phyloP scores from a whole-genome alignment of 257 asterid genomes.

The Parsonsia alboflavescens region DNA sequence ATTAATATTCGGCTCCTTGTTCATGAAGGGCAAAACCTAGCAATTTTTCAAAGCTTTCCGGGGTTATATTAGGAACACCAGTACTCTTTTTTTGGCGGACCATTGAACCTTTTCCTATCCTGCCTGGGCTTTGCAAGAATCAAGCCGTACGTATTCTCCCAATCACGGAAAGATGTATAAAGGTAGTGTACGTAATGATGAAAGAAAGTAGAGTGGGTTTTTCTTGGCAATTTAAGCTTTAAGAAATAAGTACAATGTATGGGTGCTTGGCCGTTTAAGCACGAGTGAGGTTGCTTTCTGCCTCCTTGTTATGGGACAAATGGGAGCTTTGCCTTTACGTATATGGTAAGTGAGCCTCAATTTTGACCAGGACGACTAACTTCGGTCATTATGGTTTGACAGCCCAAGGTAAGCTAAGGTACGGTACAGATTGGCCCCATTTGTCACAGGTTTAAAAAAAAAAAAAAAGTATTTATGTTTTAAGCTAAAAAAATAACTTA shows the following conservation, averaged over 20 bases:
- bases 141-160: not conserved
- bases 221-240: slow-evolving; percentile 12
- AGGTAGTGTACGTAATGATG: slow-evolving; percentile 19
- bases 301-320: slow-evolving; percentile 55
- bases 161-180: not conserved
- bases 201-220: not conserved
- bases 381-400: slow-evolving; percentile 22
- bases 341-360: slow-evolving; percentile 44
- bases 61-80: too few relatives aligned
- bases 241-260: not conserved
- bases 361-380: slow-evolving; percentile 8
- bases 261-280: slow-evolving; percentile 56
- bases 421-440: too few relatives aligned
- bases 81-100: not conserved
- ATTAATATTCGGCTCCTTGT: not conserved
- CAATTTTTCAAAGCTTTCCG: too few relatives aligned
- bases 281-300: slow-evolving; percentile 67
- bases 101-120: not conserved
- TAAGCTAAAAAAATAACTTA: too few relatives aligned
- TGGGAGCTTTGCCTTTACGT: slow-evolving; percentile 52
- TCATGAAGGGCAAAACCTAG: too few relatives aligned
- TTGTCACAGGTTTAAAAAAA: too few relatives aligned
- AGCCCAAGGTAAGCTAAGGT: slow-evolving; percentile 10
- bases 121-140: not conserved
- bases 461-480: too few relatives aligned